Conservation (phyloP, 352 stramenopile genomes). For the Phytopythium helicoides region DNA sequence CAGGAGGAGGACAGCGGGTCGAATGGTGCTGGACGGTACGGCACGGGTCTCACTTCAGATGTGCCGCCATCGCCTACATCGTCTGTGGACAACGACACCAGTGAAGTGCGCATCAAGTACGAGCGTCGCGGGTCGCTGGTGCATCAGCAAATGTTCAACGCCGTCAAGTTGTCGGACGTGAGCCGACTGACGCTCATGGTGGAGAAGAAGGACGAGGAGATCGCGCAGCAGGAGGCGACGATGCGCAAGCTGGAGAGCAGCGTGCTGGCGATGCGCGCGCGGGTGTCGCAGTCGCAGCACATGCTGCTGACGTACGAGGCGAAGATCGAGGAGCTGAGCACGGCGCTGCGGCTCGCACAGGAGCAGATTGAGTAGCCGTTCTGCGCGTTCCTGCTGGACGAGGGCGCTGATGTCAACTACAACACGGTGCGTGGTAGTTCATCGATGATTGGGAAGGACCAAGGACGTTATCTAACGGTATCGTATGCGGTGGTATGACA, state of each 20-base stretch:
- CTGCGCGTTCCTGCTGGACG: conserved; percentile 59
- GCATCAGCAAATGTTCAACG: conserved; percentile 82
- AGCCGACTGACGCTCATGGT: conserved; percentile 65
- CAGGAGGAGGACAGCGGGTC: not conserved
- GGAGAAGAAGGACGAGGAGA: conserved; percentile 71
- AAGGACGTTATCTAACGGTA: too few relatives aligned
- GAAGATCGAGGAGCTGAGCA: conserved; percentile 75
- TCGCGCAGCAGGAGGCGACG: too few relatives aligned
- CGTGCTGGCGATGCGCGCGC: conserved; percentile 63
- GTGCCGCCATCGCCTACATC: conserved; percentile 11
- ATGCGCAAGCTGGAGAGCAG: conserved; percentile 71
- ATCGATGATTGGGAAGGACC: too few relatives aligned
- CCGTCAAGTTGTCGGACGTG: conserved; percentile 69
- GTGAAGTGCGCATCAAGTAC: conserved; percentile 73
- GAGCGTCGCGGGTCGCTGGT: conserved; percentile 60
- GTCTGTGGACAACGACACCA: conserved; percentile 45
- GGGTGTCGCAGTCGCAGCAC: conserved; percentile 55
- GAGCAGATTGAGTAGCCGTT: conserved; percentile 29
- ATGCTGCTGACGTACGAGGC: too few relatives aligned
- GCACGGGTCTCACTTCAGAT: too few relatives aligned
- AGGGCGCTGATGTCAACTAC: conserved; percentile 81
- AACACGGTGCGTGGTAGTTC: conserved; percentile 49
- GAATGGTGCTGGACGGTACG: conserved; percentile 3
- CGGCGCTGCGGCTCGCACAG: conserved; percentile 49
- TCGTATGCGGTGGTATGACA: too few relatives aligned